These are phyloP conservation scores for Tardiomyces depauwii DNA, from an alignment of 1,139 yeast genomes.

Conservation along the genomic window DNA sequence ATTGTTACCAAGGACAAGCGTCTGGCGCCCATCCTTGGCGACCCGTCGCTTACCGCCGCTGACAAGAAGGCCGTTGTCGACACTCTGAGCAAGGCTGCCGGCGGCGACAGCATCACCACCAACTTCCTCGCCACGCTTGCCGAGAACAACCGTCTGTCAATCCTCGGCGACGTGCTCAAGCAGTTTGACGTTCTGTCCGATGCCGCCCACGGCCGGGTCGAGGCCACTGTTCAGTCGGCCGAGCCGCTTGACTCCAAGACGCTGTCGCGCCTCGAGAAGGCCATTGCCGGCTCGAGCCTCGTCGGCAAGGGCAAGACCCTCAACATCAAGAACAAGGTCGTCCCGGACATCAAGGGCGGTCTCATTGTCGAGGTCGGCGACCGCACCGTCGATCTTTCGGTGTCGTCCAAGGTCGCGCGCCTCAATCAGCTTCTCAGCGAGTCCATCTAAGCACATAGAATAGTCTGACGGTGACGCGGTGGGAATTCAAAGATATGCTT, in stretches of 20 bases:
- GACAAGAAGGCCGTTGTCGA: conserved; percentile 68
- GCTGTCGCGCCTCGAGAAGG: conserved; percentile 66
- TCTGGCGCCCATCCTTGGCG: conserved; percentile 49
- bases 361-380: conserved; percentile 94
- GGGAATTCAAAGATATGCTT: conserved; percentile 1
- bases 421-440: conserved; percentile 84
- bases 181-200: conserved; percentile 74
- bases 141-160: conserved; percentile 84
- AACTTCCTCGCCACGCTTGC: conserved; percentile 81
- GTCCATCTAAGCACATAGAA: conserved; percentile 41
- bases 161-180: conserved; percentile 53
- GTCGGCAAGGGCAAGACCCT: conserved; percentile 83
- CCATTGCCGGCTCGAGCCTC: conserved; percentile 66
- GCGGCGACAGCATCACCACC: conserved; percentile 60
- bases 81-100: conserved; percentile 41
- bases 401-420: conserved; percentile 73
- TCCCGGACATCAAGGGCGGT: conserved; percentile 93
- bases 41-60: conserved; percentile 73
- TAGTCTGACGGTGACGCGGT: no score
- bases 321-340: conserved; percentile 69
- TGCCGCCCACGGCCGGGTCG: conserved; percentile 85
- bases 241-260: conserved; percentile 72
- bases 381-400: conserved; percentile 89
- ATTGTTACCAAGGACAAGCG: conserved; percentile 54
- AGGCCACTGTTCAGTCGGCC: conserved; percentile 88